phyloP scores from a whole-genome alignment of 2,329 filamentous ascomycete species.

The Microdochium bolleyi region DNA sequence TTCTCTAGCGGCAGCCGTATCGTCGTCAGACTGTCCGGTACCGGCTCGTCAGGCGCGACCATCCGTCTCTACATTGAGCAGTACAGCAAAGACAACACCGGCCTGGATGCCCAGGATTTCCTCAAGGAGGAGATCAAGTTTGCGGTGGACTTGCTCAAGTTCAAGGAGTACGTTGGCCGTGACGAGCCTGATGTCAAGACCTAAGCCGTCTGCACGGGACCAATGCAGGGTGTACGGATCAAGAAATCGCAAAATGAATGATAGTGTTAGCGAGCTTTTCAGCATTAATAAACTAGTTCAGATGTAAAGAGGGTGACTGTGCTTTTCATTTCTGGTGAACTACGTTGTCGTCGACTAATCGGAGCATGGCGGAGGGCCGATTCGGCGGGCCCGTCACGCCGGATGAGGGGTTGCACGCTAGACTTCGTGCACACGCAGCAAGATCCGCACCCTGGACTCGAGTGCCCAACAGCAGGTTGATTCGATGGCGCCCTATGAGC shows the following conservation, averaged over 20 bases:
- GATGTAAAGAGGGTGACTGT: constrained; percentile 1
- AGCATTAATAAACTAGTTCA: not conserved
- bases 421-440: too few relatives aligned
- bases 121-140: constrained; percentile 83
- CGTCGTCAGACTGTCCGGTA: constrained; percentile 90
- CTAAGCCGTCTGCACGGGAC: constrained; percentile 30
- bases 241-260: not conserved
- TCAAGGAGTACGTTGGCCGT: constrained; percentile 88
- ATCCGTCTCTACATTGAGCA: constrained; percentile 97
- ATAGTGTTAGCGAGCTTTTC: not conserved
- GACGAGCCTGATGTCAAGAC: constrained; percentile 97
- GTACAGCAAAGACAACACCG: constrained; percentile 80
- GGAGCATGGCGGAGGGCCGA: too few relatives aligned
- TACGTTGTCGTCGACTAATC: too few relatives aligned
- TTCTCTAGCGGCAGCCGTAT: constrained; percentile 94
- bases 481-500: too few relatives aligned
- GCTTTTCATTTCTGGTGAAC: not conserved
- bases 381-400: too few relatives aligned
- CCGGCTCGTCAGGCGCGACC: constrained; percentile 88
- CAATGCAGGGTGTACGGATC: not conserved
- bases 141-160: constrained; percentile 77
- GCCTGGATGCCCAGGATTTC: constrained; percentile 84
- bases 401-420: too few relatives aligned
- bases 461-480: too few relatives aligned
- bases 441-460: too few relatives aligned